These are phyloP conservation scores for Globisporangium carolinianum DNA, from an alignment of 352 stramenopile genomes.

Conservation along the genomic window DNA sequence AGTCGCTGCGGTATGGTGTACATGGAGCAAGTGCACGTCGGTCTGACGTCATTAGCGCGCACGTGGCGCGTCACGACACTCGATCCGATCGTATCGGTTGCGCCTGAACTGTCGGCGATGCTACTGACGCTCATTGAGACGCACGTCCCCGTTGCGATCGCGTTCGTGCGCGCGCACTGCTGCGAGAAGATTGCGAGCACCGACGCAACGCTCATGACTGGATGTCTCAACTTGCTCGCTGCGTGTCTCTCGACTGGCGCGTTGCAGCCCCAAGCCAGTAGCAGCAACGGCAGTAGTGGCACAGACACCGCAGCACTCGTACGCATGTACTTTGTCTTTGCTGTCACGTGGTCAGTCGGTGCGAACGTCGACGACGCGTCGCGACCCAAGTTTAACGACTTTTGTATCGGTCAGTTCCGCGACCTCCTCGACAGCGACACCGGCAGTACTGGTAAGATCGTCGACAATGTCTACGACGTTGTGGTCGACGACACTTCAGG, in stretches of 20 bases:
- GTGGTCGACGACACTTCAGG: slow-evolving; percentile 69
- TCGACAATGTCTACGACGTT: slow-evolving; percentile 84
- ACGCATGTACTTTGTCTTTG: slow-evolving; percentile 88
- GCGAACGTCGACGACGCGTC: slow-evolving; percentile 85
- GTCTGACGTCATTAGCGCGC: slow-evolving; percentile 55
- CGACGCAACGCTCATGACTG: slow-evolving; percentile 84
- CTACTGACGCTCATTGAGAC: slow-evolving; percentile 72
- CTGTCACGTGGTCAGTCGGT: slow-evolving; percentile 79
- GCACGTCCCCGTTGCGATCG: slow-evolving; percentile 74
- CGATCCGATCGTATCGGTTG: slow-evolving; percentile 48
- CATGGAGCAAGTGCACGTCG: slow-evolving; percentile 88
- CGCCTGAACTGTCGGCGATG: slow-evolving; percentile 53
- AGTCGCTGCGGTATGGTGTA: slow-evolving; percentile 90
- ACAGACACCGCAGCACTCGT: slow-evolving; percentile 50
- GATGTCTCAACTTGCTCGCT: slow-evolving; percentile 83
- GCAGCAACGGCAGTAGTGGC: slow-evolving; percentile 31
- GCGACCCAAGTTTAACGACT: slow-evolving; percentile 82
- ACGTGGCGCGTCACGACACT: slow-evolving; percentile 77
- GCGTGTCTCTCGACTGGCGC: slow-evolving; percentile 50
- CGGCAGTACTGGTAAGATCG: slow-evolving; percentile 14
- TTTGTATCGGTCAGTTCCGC: slow-evolving; percentile 66
- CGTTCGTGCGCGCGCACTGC: slow-evolving; percentile 87
- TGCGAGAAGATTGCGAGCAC: slow-evolving; percentile 86
- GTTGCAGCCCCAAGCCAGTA: slow-evolving; percentile 27
- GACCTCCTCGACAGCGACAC: slow-evolving; percentile 48